Conservation (phyloP, 345 rosid genomes). For the Hibiscus mutabilis region DNA sequence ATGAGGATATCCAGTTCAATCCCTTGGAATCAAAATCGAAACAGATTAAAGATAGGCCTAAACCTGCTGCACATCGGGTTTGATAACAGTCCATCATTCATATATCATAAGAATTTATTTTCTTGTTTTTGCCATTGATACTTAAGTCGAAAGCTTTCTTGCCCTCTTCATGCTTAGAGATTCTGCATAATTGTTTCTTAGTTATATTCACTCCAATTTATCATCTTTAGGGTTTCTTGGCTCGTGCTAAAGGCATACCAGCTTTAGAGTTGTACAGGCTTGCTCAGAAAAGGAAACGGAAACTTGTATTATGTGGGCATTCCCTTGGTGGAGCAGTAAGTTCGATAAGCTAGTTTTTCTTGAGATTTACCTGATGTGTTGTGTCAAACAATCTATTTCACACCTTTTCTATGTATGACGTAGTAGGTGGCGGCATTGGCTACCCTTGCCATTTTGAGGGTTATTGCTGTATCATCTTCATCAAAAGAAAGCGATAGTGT, state of each 20-base stretch:
- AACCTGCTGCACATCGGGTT: conserved; percentile 99
- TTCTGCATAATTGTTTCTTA: neutral
- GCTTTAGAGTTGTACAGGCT: conserved; percentile 91
- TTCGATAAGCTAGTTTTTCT: conserved; percentile 9
- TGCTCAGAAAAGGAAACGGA: conserved; percentile 86
- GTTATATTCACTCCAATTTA: conserved; percentile 5
- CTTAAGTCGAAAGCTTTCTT: neutral
- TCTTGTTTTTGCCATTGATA: neutral
- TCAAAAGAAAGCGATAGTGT: conserved; percentile 63
- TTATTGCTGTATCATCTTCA: conserved; percentile 68
- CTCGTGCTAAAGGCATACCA: conserved; percentile 98
- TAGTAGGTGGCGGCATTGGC: conserved; percentile 93
- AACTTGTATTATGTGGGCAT: conserved; percentile 96
- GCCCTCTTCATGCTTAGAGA: too few relatives aligned
- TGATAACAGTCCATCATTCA: conserved; percentile 13
- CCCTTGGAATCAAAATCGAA: conserved; percentile 45
- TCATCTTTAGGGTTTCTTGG: conserved; percentile 70
- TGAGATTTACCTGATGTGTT: conserved; percentile 6
- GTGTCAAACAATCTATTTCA: neutral
- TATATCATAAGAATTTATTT: neutral
- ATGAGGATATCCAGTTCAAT: conserved; percentile 36
- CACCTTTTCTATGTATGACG: neutral
- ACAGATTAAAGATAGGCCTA: conserved; percentile 48
- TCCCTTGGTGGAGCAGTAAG: conserved; percentile 99
- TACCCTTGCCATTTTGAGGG: conserved; percentile 94